These are phyloP conservation scores for Wickerhamiella siamensis DNA, from an alignment of 805 yeast genomes.

Conservation along the genomic window DNA sequence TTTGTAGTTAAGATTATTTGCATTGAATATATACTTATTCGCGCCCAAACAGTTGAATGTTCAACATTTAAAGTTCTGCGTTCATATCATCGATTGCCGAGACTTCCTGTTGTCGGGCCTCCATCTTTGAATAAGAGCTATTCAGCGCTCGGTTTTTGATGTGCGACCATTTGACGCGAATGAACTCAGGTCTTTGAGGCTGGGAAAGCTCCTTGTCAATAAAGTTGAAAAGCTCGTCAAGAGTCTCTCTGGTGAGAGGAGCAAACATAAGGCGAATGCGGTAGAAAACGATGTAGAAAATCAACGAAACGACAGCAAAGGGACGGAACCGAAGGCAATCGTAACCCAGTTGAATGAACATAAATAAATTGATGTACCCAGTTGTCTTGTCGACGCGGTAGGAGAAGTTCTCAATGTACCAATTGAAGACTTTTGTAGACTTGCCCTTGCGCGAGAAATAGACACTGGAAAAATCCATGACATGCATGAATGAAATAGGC, in stretches of 20 bases:
- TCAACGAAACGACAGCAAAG: slow-evolving; percentile 43
- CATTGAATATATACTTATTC: not conserved
- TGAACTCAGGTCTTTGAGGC: slow-evolving; percentile 35
- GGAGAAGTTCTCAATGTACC: not conserved
- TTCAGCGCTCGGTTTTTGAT: slow-evolving; percentile 25
- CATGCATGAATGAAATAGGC: slow-evolving; percentile 64
- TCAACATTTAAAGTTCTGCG: not conserved
- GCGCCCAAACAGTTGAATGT: not conserved
- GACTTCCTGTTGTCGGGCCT: slow-evolving; percentile 9
- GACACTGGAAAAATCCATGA: slow-evolving; percentile 36
- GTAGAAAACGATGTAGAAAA: slow-evolving; percentile 43
- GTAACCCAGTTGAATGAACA: slow-evolving; percentile 28
- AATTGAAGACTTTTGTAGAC: not conserved
- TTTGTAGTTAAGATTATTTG: not conserved
- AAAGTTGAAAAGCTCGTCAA: slow-evolving; percentile 47
- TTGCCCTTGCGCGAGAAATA: not conserved
- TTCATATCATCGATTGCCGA: slow-evolving; percentile 14
- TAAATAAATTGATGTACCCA: slow-evolving; percentile 37
- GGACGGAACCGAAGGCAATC: slow-evolving; percentile 43
- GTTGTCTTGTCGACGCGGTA: slow-evolving; percentile 15
- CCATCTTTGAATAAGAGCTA: slow-evolving; percentile 6
- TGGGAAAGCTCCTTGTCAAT: slow-evolving; percentile 38
- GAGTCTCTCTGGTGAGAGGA: slow-evolving; percentile 46
- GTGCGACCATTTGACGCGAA: slow-evolving; percentile 35
- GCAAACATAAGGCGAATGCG: slow-evolving; percentile 62